A percentile compares a stretch with the other conserved stretches of the same genome.
Evolutionary conservation across 2,329 filamentous ascomycete genomes (phyloP).

Genomic region (Tolypocladium capitatum): DNA sequence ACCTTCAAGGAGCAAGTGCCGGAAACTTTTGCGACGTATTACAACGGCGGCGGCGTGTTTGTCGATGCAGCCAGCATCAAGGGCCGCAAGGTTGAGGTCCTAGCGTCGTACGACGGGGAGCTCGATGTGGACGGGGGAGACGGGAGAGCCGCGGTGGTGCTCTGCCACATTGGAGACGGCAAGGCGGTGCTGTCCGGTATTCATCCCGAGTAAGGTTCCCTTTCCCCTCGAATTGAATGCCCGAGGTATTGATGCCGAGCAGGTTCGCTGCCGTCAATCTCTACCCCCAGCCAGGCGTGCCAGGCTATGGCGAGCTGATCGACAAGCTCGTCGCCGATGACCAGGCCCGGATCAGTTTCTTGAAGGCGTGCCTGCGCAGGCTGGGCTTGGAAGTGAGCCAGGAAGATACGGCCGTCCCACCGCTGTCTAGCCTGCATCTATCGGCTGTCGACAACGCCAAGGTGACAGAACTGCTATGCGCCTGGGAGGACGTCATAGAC

Average conservation of each 20-base stretch:
- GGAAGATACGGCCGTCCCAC: constrained; percentile 56
- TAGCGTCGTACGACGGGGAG: constrained; percentile 67
- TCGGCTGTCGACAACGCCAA: constrained; percentile 54
- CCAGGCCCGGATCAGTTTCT: constrained; percentile 53
- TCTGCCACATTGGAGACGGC: constrained; percentile 71
- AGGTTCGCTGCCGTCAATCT: constrained; percentile 79
- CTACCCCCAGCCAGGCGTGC: constrained; percentile 49
- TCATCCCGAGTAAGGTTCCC: constrained; percentile 63
- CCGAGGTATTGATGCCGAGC: constrained; percentile 5
- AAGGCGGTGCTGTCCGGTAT: constrained; percentile 70
- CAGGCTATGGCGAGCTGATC: constrained; percentile 59
- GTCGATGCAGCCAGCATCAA: constrained; percentile 57
- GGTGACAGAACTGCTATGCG: constrained; percentile 53
- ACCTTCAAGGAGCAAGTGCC: constrained; percentile 44
- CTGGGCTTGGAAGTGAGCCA: constrained; percentile 68
- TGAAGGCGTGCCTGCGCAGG: constrained; percentile 68
- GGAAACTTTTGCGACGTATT: constrained; percentile 62
- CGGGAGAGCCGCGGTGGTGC: constrained; percentile 66
- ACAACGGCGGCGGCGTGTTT: constrained; percentile 91
- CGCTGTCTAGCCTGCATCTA: constrained; percentile 71
- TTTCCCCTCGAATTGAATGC: background rate
- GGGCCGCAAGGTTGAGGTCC: constrained; percentile 57
- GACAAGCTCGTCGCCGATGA: constrained; percentile 57
- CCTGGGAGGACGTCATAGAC: constrained; percentile 54
- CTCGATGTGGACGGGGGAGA: constrained; percentile 64